Percentiles rank a stretch among this genome's conserved stretches.
Evolutionary conservation across 768 basidiomycete species (phyloP).

Genomic region (Hemileccinum impolitum): DNA sequence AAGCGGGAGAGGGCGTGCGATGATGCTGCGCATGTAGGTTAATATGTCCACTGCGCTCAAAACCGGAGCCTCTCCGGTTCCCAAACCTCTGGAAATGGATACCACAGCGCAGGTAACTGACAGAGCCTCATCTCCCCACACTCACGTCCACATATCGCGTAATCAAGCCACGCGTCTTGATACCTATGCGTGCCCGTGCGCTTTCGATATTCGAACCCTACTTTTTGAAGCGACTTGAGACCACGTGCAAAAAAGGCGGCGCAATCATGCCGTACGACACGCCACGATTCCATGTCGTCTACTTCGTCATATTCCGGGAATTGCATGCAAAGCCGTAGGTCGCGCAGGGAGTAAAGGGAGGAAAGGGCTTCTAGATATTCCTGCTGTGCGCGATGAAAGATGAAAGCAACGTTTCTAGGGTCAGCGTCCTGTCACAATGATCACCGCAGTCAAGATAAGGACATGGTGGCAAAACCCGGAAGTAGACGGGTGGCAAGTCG

Average conservation of each 20-base stretch:
- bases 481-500: slow-evolving; percentile 10
- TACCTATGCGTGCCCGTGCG: slow-evolving; percentile 35
- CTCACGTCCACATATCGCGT: slow-evolving; percentile 21
- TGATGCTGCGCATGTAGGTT: neutral
- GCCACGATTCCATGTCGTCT: slow-evolving; percentile 33
- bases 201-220: slow-evolving; percentile 37
- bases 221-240: slow-evolving; percentile 30
- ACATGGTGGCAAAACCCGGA: slow-evolving; percentile 11
- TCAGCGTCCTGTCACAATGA: slow-evolving; percentile 29
- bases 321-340: slow-evolving; percentile 35
- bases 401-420: slow-evolving; percentile 28
- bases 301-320: slow-evolving; percentile 34
- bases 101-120: slow-evolving; percentile 29
- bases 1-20: neutral
- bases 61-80: slow-evolving; percentile 23
- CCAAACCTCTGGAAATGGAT: slow-evolving; percentile 36
- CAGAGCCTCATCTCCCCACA: slow-evolving; percentile 20
- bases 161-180: slow-evolving; percentile 37
- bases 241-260: slow-evolving; percentile 29
- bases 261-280: slow-evolving; percentile 24
- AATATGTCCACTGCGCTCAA: slow-evolving; percentile 5
- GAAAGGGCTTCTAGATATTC: slow-evolving; percentile 34
- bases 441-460: slow-evolving; percentile 20
- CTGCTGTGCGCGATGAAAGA: slow-evolving; percentile 28
- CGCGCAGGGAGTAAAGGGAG: slow-evolving; percentile 25